These are phyloP conservation scores for Botrytis elliptica DNA, from an alignment of 2,329 filamentous ascomycete species.

Conservation along the genomic window DNA sequence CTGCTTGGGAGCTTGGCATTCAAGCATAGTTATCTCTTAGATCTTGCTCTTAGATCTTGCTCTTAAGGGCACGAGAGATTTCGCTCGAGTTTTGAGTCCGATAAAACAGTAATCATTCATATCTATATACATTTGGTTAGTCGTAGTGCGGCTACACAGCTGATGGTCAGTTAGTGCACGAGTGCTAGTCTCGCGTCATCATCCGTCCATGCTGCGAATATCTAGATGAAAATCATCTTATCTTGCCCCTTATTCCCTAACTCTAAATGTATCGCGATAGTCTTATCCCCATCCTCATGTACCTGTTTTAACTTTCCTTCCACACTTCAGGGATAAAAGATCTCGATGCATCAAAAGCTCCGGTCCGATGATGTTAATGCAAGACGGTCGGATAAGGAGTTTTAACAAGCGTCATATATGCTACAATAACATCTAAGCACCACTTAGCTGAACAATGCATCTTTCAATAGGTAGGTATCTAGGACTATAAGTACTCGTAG, in stretches of 20 bases:
- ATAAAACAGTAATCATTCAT: not conserved
- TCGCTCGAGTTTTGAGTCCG: not conserved
- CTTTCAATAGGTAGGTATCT: not conserved
- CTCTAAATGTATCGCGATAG: not conserved
- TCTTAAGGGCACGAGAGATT: not conserved
- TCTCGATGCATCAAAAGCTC: not conserved
- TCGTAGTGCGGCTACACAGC: not conserved
- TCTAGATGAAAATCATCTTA: not conserved
- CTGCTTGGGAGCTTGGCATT: not conserved
- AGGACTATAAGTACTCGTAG: not conserved
- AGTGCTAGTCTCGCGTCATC: not conserved
- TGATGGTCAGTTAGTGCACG: not conserved
- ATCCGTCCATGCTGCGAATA: not conserved
- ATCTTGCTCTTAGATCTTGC: not conserved
- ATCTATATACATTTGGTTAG: not conserved
- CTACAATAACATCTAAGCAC: not conserved
- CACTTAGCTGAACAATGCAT: not conserved
- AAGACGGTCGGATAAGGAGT: not conserved
- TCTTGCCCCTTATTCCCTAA: not conserved
- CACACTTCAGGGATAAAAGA: not conserved
- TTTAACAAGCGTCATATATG: not conserved
- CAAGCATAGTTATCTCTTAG: not conserved
- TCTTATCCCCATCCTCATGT: not conserved
- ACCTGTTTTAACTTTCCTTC: not conserved
- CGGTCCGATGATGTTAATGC: not conserved